These are phyloP conservation scores for Chenopodium quinoa DNA, from an alignment of 148 eudicot genomes.

Conservation along the genomic window DNA sequence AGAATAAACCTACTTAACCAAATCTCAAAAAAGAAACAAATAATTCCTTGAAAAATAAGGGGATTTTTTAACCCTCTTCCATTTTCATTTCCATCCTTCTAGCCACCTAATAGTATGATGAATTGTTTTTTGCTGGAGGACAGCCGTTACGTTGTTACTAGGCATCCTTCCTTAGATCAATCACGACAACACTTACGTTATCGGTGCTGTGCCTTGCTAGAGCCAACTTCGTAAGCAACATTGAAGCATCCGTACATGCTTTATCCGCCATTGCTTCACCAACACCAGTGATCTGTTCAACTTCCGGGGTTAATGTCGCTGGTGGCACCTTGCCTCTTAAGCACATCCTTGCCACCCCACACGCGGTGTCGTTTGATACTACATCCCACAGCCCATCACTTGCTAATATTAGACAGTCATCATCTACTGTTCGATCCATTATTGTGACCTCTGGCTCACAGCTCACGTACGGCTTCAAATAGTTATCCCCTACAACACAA, in stretches of 20 bases:
- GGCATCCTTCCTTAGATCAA: constrained; percentile 41
- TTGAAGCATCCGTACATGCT: constrained; percentile 55
- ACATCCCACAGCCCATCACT: constrained; percentile 94
- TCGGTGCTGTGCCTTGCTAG: constrained; percentile 62
- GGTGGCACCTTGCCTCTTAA: constrained; percentile 38
- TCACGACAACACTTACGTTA: constrained; percentile 60
- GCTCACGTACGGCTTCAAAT: constrained; percentile 77
- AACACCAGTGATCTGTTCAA: constrained; percentile 11
- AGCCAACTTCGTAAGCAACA: constrained; percentile 59
- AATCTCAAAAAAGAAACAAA: neutral
- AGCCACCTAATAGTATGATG: neutral
- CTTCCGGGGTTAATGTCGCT: constrained; percentile 9
- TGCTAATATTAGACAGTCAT: constrained; percentile 72
- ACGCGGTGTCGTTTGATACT: constrained; percentile 72
- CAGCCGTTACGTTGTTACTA: neutral
- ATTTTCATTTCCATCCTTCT: neutral
- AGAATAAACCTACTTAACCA: neutral
- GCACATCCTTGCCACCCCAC: constrained; percentile 67
- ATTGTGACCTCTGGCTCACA: constrained; percentile 72
- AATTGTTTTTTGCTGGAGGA: neutral
- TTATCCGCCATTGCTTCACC: constrained; percentile 32
- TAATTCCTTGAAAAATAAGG: neutral
- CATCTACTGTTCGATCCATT: constrained; percentile 54
- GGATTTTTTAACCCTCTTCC: neutral
- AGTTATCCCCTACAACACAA: constrained; percentile 59